phyloP scores from a whole-genome alignment of 768 basidiomycete genomes.

The Tricholoma furcatifolium region DNA sequence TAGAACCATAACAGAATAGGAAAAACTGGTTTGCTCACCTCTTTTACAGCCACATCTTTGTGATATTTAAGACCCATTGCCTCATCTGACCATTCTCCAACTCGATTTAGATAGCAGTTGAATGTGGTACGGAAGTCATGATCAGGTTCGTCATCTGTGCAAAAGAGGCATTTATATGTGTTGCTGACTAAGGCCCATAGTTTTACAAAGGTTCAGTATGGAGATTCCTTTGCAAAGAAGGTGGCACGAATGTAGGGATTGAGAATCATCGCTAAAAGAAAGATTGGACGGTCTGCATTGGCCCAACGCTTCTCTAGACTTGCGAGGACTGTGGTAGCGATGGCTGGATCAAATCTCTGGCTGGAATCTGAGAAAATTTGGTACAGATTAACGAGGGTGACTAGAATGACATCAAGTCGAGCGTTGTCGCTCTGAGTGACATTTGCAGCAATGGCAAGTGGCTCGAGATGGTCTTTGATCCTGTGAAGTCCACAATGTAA shows the following conservation, averaged over 20 bases:
- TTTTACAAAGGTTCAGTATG: neutral
- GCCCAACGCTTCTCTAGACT: conserved; percentile 26
- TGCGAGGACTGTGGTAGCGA: conserved; percentile 6
- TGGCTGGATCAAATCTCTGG: conserved; percentile 2
- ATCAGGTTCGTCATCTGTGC: neutral
- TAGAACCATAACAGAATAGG: neutral
- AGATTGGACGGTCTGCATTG: conserved; percentile 21
- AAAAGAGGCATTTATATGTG: neutral
- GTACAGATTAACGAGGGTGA: conserved; percentile 23
- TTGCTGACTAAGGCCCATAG: conserved; percentile 10
- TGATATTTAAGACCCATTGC: conserved; percentile 15
- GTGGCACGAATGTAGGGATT: conserved; percentile 24
- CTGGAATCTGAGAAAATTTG: conserved; percentile 11
- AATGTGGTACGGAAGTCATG: conserved; percentile 10
- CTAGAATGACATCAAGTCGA: conserved; percentile 21
- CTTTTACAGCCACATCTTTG: conserved; percentile 8
- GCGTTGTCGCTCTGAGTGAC: conserved; percentile 20
- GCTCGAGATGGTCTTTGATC: conserved; percentile 22
- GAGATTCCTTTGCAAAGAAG: conserved; percentile 9
- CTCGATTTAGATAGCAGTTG: conserved; percentile 5
- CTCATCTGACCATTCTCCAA: conserved; percentile 12
- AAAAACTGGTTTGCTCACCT: conserved; percentile 3
- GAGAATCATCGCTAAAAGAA: conserved; percentile 24
- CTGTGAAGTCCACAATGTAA: conserved; percentile 8
- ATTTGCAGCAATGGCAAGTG: conserved; percentile 27